phyloP scores from a whole-genome alignment of 257 asterid genomes.

The Solanum peruvianum region DNA sequence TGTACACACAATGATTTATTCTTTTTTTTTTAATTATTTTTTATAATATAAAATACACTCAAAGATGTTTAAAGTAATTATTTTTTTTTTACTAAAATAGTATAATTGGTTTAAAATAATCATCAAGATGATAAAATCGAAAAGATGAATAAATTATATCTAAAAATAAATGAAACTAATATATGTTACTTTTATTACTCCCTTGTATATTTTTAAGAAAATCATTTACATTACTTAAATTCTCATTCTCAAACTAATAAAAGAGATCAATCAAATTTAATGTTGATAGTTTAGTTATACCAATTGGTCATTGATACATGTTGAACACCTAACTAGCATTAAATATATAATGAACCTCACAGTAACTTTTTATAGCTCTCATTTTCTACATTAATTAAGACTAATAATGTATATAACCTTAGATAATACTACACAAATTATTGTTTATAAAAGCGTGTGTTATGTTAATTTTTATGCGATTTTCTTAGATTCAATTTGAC shows the following conservation, averaged over 20 bases:
- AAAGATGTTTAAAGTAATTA: not conserved
- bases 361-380: not conserved
- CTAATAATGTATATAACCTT: not conserved
- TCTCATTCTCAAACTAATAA: not conserved
- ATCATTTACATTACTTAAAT: too few species aligned
- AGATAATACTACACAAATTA: not conserved
- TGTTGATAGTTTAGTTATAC: not conserved
- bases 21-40: too few species aligned
- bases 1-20: not conserved
- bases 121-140: not conserved
- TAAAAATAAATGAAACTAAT: not conserved
- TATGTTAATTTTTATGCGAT: not conserved
- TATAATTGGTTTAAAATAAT: too few species aligned
- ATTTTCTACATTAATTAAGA: not conserved
- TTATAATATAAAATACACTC: too few species aligned
- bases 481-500: not conserved
- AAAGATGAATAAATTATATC: too few species aligned
- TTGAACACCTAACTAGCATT: not conserved
- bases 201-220: not conserved
- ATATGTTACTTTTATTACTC: not conserved
- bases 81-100: not conserved
- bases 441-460: too few species aligned
- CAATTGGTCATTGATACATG: not conserved
- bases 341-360: not conserved
- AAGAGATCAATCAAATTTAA: not conserved